phyloP scores from a whole-genome alignment of 805 yeast genomes.

The Candida silvicultrix region DNA sequence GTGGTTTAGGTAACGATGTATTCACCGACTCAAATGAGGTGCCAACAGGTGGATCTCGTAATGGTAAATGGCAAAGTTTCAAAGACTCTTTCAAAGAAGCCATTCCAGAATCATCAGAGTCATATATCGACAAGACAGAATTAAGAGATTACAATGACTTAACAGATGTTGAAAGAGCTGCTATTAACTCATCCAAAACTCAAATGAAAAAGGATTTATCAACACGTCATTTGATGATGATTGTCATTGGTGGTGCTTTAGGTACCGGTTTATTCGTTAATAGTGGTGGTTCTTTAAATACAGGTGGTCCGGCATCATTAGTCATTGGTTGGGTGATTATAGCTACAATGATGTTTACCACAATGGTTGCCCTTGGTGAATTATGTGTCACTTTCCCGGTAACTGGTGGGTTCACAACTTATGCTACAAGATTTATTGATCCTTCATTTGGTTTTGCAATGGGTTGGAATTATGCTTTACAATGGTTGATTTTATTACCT shows the following conservation, averaged over 20 bases:
- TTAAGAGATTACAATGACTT: conserved; percentile 1
- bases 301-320: conserved; percentile 54
- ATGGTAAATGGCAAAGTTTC: not conserved
- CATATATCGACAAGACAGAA: not conserved
- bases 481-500: conserved; percentile 60
- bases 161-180: conserved; percentile 28
- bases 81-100: not conserved
- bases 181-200: conserved; percentile 25
- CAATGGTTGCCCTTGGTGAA: conserved; percentile 54
- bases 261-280: conserved; percentile 69
- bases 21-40: not conserved
- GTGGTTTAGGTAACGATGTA: not conserved
- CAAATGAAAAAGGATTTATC: conserved; percentile 16
- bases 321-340: conserved; percentile 50
- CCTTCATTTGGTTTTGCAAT: conserved; percentile 67
- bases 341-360: conserved; percentile 51
- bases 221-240: conserved; percentile 58
- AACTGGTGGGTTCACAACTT: conserved; percentile 57
- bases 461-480: conserved; percentile 66
- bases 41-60: not conserved
- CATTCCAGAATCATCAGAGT: not conserved
- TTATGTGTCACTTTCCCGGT: conserved; percentile 62
- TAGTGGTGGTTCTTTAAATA: conserved; percentile 45
- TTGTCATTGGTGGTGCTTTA: conserved; percentile 64
- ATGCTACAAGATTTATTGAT: conserved; percentile 56